Base-by-base conservation (phyloP, 768 basidiomycete genomes). In the Hypsizygus marmoreus region DNA sequence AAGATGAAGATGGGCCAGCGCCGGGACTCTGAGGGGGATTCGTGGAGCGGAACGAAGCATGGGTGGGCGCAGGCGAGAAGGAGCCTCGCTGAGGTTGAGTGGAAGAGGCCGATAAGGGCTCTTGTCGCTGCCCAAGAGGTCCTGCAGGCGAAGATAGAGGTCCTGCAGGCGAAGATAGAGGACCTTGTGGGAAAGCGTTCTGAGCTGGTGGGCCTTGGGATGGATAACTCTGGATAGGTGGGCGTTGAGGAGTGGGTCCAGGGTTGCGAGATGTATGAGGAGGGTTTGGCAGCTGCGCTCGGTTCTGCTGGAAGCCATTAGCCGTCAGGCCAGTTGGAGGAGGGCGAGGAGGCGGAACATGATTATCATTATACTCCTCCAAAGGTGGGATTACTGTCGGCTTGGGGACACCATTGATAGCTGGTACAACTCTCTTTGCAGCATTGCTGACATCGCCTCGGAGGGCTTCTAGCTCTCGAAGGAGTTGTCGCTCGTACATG, bases 381-480 rank as follows among this genome's bases (percentile, higher is more conserved):
- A 88, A 63, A 3, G 82, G 79, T 1, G 78, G 80, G 35, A 88
- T 63, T 44, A 83, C 61, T 5, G 72, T 71, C 6, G 88, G 88
- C 55, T 78, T 81, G 0, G 85, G 85, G 10, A 67, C 71, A 35
- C 71, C 78, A 53, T 77, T 79, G 0, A 73, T 51, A 19, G 75
- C 55, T 3, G 75, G 75, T 0, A 73, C 60, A 19, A 72, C 72
- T 60, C 84, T 86, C 56, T 83, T 77, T 32, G 80, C 78, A 4
- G 88, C 86, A 51, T 75, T 79, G 54, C 66, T 73, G 41, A 98
- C 73, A 61, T 97, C 95, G 2, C 76, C 79, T 43, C 82, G 76
- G 24, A 97, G 79, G 16, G 88, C 78, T 63, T 97, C 95, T 16
- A 97, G 72, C 63, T 98, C 95, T 38, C 86, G 81, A 43, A 97